These are phyloP conservation scores for Talaromyces marneffei DNA, from an alignment of 2,329 filamentous ascomycete genomes.

Conservation along the genomic window DNA sequence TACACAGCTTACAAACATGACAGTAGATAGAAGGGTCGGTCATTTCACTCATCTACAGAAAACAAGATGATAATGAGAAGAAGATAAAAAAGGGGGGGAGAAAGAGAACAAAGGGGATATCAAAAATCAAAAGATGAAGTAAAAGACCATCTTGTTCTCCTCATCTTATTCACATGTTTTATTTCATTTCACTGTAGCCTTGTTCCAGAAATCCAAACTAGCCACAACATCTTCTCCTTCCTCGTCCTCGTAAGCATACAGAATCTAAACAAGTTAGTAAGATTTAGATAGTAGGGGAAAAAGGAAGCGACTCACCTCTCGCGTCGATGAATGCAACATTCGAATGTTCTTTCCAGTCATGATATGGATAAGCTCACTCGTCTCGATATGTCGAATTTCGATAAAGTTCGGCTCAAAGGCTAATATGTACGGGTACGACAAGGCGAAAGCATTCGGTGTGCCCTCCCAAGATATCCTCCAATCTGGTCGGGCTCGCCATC, in stretches of 20 bases:
- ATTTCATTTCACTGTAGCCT: slow-evolving; percentile 1
- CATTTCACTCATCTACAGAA: slow-evolving; percentile 2
- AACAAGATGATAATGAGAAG: slow-evolving; percentile 6
- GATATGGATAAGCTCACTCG: slow-evolving; percentile 82
- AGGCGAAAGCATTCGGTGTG: slow-evolving; percentile 81
- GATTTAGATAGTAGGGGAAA: not conserved
- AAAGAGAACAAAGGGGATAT: slow-evolving; percentile 17
- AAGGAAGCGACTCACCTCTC: slow-evolving; percentile 64
- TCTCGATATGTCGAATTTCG: slow-evolving; percentile 92
- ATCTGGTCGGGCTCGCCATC: slow-evolving; percentile 90
- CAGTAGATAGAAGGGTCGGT: not conserved
- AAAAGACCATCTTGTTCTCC: not conserved
- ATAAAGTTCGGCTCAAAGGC: slow-evolving; percentile 98
- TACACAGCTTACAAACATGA: slow-evolving; percentile 3
- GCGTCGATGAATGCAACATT: slow-evolving; percentile 93
- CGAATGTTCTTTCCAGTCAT: slow-evolving; percentile 94
- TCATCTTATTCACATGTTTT: not conserved
- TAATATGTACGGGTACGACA: slow-evolving; percentile 94
- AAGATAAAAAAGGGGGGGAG: slow-evolving; percentile 15
- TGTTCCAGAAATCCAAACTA: slow-evolving; percentile 91
- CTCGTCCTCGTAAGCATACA: slow-evolving; percentile 97
- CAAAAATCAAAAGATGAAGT: not conserved
- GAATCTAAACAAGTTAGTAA: slow-evolving; percentile 56
- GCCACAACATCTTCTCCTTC: slow-evolving; percentile 87
- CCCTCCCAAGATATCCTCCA: slow-evolving; percentile 99